Evolutionary conservation across 257 asterid species (phyloP).

Genomic region (Primulina tabacum): DNA sequence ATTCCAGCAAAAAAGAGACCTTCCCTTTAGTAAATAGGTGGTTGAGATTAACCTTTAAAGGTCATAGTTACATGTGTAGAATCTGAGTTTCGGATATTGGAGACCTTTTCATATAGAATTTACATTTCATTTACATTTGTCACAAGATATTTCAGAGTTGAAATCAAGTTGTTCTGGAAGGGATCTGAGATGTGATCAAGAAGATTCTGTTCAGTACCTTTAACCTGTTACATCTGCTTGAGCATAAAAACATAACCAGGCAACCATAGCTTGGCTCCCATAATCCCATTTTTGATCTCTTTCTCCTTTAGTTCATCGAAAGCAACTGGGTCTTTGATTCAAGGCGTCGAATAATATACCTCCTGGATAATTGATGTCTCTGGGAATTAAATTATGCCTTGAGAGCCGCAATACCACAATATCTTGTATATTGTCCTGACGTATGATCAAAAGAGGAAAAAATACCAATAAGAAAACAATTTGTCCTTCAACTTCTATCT

Average conservation of each 20-base stretch:
- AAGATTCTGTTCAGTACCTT: conserved; percentile 85
- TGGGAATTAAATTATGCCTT: conserved; percentile 95
- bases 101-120: background rate
- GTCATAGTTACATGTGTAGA: background rate
- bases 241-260: conserved; percentile 82
- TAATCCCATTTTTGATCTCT: conserved; percentile 84
- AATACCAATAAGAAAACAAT: too few species aligned
- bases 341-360: conserved; percentile 74
- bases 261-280: conserved; percentile 59
- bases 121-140: conserved; percentile 1
- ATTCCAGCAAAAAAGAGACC: background rate
- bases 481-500: too few species aligned
- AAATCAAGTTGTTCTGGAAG: conserved; percentile 52
- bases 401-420: conserved; percentile 88
- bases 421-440: conserved; percentile 55
- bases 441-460: too few species aligned
- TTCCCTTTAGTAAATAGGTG: background rate
- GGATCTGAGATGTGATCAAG: conserved; percentile 70
- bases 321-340: conserved; percentile 55
- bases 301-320: conserved; percentile 85
- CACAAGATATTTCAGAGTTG: conserved; percentile 35
- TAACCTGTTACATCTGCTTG: conserved; percentile 79
- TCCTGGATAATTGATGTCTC: conserved; percentile 88
- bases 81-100: background rate
- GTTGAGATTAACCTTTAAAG: too few species aligned